These are phyloP conservation scores for Boletus vinaceobasis DNA, from an alignment of 768 basidiomycete genomes.

Conservation along the genomic window DNA sequence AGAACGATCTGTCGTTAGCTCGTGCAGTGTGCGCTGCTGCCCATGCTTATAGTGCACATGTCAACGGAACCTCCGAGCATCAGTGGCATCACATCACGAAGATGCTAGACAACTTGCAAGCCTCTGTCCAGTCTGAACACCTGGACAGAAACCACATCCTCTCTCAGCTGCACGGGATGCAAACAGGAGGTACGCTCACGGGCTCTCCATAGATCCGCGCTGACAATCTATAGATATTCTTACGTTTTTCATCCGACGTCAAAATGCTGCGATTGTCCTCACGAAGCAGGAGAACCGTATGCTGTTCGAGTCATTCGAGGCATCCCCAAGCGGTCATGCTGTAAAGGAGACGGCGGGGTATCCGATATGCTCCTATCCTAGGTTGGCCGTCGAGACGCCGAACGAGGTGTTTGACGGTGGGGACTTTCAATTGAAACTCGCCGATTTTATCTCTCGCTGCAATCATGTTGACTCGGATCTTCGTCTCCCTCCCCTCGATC, in stretches of 20 bases:
- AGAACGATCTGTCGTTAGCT: too few species aligned
- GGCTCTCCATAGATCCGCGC: neutral
- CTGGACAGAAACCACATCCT: neutral
- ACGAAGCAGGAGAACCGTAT: constrained; percentile 22
- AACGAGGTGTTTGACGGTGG: constrained; percentile 7
- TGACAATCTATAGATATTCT: constrained; percentile 30
- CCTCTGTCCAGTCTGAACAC: neutral
- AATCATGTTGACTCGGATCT: neutral
- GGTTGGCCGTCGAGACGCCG: constrained; percentile 10
- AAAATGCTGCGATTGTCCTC: constrained; percentile 44
- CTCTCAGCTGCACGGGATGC: neutral
- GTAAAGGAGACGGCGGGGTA: constrained; percentile 29
- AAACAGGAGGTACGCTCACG: neutral
- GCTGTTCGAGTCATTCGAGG: constrained; percentile 6
- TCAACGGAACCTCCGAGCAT: too few species aligned
- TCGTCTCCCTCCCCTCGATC: too few species aligned
- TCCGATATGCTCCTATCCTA: constrained; percentile 31
- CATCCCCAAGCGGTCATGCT: constrained; percentile 24
- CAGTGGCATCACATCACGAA: neutral
- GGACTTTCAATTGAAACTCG: constrained; percentile 14
- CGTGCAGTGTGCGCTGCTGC: too few species aligned
- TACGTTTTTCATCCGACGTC: constrained; percentile 36
- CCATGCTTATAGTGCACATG: too few species aligned
- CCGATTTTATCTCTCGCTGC: constrained; percentile 14
- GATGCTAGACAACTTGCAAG: constrained; percentile 4